A percentile compares a stretch with the other conserved stretches of the same genome.
Evolutionary conservation across 1,284 basidiomycete species (phyloP).

Genomic region (Puccinia coronata): DNA sequence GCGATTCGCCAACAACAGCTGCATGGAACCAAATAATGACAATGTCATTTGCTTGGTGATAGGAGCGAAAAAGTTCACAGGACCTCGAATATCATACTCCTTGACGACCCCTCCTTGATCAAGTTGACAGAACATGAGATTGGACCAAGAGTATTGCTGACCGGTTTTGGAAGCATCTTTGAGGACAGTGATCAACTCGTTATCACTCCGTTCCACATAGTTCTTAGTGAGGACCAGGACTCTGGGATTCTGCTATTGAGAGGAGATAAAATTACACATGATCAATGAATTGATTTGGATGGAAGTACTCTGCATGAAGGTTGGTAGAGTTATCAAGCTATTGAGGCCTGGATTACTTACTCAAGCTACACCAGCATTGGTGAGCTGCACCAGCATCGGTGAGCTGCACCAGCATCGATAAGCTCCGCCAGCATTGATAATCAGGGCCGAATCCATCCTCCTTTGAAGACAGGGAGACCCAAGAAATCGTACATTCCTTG

Average conservation of each 20-base stretch:
- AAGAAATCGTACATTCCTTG: no score
- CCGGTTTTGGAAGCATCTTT: conserved; percentile 28
- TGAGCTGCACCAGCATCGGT: no score
- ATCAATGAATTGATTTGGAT: no score
- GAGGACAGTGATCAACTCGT: conserved; percentile 23
- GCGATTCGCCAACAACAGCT: conserved; percentile 91
- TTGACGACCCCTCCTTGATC: conserved; percentile 80
- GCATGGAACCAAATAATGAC: conserved; percentile 82
- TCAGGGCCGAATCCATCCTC: no score
- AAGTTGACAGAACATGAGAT: conserved; percentile 93
- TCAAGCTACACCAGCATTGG: no score
- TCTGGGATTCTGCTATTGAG: conserved; percentile 30
- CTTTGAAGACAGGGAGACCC: no score
- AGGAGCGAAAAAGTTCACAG: conserved; percentile 73
- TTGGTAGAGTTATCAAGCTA: no score
- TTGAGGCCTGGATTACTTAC: no score
- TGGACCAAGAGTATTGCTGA: conserved; percentile 95
- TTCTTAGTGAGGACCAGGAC: conserved; percentile 37
- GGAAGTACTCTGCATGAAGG: no score
- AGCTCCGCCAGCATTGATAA: no score
- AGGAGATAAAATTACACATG: neutral
- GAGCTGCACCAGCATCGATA: no score
- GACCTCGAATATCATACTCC: conserved; percentile 66
- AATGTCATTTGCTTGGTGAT: conserved; percentile 74
- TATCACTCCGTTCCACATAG: conserved; percentile 31